Evolutionary conservation across 2,329 filamentous ascomycete genomes (phyloP), one percentile per base, ranked within the genome.

Genomic region (Trichoderma aggressivum): DNA sequence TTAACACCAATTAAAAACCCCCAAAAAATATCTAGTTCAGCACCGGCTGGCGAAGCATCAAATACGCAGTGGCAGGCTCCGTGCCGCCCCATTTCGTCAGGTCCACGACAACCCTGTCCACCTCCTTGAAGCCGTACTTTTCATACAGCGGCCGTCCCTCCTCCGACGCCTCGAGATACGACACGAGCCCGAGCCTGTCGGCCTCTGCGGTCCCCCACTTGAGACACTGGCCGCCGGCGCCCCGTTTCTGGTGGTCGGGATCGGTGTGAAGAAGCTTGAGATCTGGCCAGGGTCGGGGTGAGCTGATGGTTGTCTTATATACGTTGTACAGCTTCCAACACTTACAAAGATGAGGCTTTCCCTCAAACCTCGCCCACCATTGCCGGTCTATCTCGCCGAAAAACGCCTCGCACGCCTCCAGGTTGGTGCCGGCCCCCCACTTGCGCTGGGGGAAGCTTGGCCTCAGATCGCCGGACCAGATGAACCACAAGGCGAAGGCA

Each of bases 211-310:
- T 75, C 3, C 78, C 78, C 77, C 78, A 81, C 34, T 76, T 71
- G 59, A 84, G 68, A 71, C 83, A 73, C 74, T 81, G 73, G 24
- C 75, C 74, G 3, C 75, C 81, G 14, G 79, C 79, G 6, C 82
- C 82, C 7, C 79, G 78, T 59, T 77, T 76, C 60, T 82, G 81
- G 68, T 82, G 79, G 16, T 78, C 77, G 1, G 81, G 77, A 59
- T 81, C 76, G 2, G 81, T 83, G 55, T 82, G 79, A 39, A 83
- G 75, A 1, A 81, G 75, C 60, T 81, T 80, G 3, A 83, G 73
- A 67, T 82, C 81, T 82, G n/a, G n/a, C n/a, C n/a, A n/a, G n/a
- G n/a, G n/a, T n/a, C n/a, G n/a, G n/a, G n/a, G n/a, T n/a, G n/a
- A n/a, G n/a, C n/a, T n/a, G n/a, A n/a, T n/a, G n/a, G n/a, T n/a